Evolutionary conservation across 257 asterid genomes (phyloP), one percentile per base, ranked within the genome.

Genomic region (Solanum paucissectum): DNA sequence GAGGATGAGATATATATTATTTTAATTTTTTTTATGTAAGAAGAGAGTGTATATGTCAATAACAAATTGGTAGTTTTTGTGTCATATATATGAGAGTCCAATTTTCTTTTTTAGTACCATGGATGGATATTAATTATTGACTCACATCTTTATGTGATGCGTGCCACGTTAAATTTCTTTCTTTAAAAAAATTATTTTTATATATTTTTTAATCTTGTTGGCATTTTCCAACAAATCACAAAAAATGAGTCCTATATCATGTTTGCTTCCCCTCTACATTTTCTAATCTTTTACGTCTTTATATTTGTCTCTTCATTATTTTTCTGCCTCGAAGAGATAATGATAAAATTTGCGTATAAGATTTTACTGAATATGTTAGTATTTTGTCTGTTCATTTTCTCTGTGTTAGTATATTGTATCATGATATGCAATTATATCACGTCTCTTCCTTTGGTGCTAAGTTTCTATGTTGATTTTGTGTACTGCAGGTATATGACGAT

Each of bases 401-500:
- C 2, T n/a, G 8, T 25, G 13, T 77, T 42, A 16, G 60, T 12
- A 42, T 40, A n/a, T 77, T n/a, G n/a, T 42, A n/a, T 7, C 33
- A 77, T 77, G 37, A 42, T 34, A 36, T 34, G 21, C 25, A 36
- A 33, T 73, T 77, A 25, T 77, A 42, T 42, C 6, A 40, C 14
- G 25, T 77, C 25, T n/a, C 62, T 13, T 42, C 14, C 16, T 42
- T 77, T 42, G 20, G 37, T 77, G 37, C 64, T 42, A 77, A 25
- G 4, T 62, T 64, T 62, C 23, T 1, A 36, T 68, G 10, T 9
- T 10, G 73, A 14, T 42, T 37, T 76, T 33, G 16, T 86, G 34
- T 55, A 18, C 52, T 86, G 85, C 87, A 89, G 90, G 89, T 86
- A 32, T 29, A 79, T 33, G 72, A 68, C 18, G 58, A 73, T 81